Percentiles rank a stretch among this genome's conserved stretches.
These are phyloP conservation scores for Pilasporangium apinafurcum DNA, from an alignment of 352 stramenopile species.

Conservation along the genomic window DNA sequence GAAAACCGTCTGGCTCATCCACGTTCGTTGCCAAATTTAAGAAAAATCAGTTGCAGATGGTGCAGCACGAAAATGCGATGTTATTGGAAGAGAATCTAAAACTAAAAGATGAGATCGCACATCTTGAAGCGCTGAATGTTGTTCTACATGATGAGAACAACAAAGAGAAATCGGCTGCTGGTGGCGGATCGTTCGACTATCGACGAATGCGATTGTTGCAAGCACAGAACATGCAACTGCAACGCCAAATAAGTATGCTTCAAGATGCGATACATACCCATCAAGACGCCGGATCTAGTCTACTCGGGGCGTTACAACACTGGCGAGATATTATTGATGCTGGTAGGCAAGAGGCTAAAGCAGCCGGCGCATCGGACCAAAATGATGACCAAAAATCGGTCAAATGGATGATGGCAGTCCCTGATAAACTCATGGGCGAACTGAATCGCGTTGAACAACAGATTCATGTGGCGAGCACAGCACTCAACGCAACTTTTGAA, in stretches of 20 bases:
- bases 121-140: constrained; percentile 32
- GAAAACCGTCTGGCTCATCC: constrained; percentile 12
- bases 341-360: constrained; percentile 32
- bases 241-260: constrained; percentile 36
- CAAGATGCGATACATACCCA: constrained; percentile 25
- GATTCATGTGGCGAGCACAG: constrained; percentile 10
- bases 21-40: constrained; percentile 30
- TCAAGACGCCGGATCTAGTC: constrained; percentile 25
- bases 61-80: constrained; percentile 33
- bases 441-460: constrained; percentile 23
- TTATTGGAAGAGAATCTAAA: constrained; percentile 32
- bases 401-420: constrained; percentile 39
- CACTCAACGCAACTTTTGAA: constrained; percentile 14
- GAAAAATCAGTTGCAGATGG: constrained; percentile 25
- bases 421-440: constrained; percentile 23
- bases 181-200: constrained; percentile 19
- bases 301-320: constrained; percentile 24
- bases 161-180: background rate
- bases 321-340: constrained; percentile 35
- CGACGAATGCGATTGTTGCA: constrained; percentile 32
- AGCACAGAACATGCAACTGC: constrained; percentile 59
- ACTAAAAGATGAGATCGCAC: constrained; percentile 34
- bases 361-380: constrained; percentile 30
- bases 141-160: constrained; percentile 25
- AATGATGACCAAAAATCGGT: constrained; percentile 7